Conservation (phyloP, 148 eudicot genomes). For the Silene conica region DNA sequence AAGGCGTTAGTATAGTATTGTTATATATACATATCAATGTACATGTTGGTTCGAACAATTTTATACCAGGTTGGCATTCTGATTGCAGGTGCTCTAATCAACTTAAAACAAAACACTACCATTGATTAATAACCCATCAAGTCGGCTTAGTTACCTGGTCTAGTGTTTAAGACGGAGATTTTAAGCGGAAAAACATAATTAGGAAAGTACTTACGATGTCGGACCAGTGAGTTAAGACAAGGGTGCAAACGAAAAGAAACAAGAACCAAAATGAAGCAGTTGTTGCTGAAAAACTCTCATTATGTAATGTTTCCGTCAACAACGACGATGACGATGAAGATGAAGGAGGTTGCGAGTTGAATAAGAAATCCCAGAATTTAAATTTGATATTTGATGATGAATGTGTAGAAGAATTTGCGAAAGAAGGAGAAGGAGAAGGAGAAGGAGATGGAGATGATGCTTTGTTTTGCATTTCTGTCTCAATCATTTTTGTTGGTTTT, state of each 20-base stretch:
- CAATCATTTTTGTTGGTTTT: neutral
- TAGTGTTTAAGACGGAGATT: too few species aligned
- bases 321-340: slow-evolving; percentile 11
- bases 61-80: too few species aligned
- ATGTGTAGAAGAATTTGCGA: neutral
- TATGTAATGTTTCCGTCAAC: neutral
- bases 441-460: too few species aligned
- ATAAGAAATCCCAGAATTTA: slow-evolving; percentile 7
- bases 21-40: too few species aligned
- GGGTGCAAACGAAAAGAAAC: slow-evolving; percentile 16
- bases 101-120: too few species aligned
- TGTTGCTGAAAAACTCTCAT: slow-evolving; percentile 3
- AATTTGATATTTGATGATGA: neutral
- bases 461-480: slow-evolving; percentile 13
- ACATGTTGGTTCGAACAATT: too few species aligned
- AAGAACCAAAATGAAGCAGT: slow-evolving; percentile 21
- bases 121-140: too few species aligned
- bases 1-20: too few species aligned
- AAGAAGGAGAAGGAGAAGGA: neutral
- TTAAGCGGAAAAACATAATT: too few species aligned
- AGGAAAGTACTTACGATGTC: slow-evolving; percentile 27
- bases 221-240: slow-evolving; percentile 27
- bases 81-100: too few species aligned
- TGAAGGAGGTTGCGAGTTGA: neutral
- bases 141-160: too few species aligned